These are phyloP conservation scores for Xylariaceae sp. DNA, from an alignment of 2,329 filamentous ascomycete genomes.

Conservation along the genomic window DNA sequence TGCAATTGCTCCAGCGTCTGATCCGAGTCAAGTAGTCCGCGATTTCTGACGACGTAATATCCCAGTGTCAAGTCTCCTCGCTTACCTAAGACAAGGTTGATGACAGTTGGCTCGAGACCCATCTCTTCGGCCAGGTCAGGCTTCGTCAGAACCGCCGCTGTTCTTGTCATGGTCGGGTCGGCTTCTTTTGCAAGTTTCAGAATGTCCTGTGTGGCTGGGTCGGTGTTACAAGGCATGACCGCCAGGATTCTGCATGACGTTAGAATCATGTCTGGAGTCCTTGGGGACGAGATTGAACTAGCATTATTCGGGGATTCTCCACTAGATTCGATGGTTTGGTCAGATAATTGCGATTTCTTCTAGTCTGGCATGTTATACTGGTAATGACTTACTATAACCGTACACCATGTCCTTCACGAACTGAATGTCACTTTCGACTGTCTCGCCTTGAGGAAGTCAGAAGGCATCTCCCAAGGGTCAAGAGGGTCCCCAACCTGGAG, in stretches of 20 bases:
- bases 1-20: constrained; percentile 31
- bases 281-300: constrained; percentile 8
- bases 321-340: constrained; percentile 22
- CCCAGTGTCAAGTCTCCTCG: constrained; percentile 39
- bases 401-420: constrained; percentile 44
- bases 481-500: constrained; percentile 24
- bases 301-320: constrained; percentile 41
- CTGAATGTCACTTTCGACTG: constrained; percentile 38
- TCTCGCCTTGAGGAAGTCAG: constrained; percentile 32
- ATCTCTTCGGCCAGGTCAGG: constrained; percentile 46
- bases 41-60: constrained; percentile 45
- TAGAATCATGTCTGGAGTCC: neutral
- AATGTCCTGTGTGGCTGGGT: constrained; percentile 36
- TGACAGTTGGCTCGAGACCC: constrained; percentile 33
- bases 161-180: constrained; percentile 27
- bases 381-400: constrained; percentile 32
- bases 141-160: constrained; percentile 40
- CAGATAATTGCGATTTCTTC: neutral
- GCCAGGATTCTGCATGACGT: constrained; percentile 24
- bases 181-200: constrained; percentile 33
- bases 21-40: constrained; percentile 37
- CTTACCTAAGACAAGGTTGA: constrained; percentile 39
- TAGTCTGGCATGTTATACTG: neutral
- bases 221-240: constrained; percentile 33
- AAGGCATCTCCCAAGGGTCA: neutral